Base-by-base conservation (phyloP, 2,329 filamentous ascomycete genomes). In the Aureobasidium sp. region DNA sequence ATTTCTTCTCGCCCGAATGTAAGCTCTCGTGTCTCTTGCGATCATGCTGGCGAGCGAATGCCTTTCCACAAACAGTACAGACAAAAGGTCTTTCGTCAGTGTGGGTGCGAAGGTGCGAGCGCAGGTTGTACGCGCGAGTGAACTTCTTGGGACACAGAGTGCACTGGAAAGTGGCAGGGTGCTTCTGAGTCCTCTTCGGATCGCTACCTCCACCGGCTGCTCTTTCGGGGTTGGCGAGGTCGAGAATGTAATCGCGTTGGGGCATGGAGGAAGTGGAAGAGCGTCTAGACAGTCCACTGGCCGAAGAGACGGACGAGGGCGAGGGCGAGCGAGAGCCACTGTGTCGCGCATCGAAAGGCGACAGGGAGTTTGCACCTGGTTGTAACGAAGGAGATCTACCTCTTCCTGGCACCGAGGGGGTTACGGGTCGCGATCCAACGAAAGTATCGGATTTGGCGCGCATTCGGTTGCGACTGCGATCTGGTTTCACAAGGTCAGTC, bases 1-100 rank as follows among this genome's bases (percentile, higher is more conserved):
- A 98, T 66, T 95, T 97, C 80, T 97, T 98, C 73, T 98, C 93
- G 37, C 93, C 93, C 0, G 88, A 94, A 65, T 98, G 93, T 37
- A 98, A 74, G 34, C 91, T 90, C 71, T 98, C 93, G 69, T 98
- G 93, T 34, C 93, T 85, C 71, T 98, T 98, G 40, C 93, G 85
- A 67, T 98, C 93, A 66, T 98, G 93, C 66, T 98, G 93, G 22
- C 93, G 85, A 5, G 93, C 93, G 71, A 98, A 98, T 0, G 93
- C 93, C 70, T 98, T 98, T 49, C 89, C 88, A 62, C 93, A 98
- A 7, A 97, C 89, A 0, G 88, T 96, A 66, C 93, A 98, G 2
- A 97, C 91, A 64, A 97, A 98, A 0, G 93, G 93, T 42, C 93
- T 81, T 74, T 98, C 93, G 64, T 98, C 93, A 0, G 93, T 98